Evolutionary conservation across 805 yeast species (phyloP), one percentile per base, ranked within the genome.

Genomic region (Saturnispora sekii): DNA sequence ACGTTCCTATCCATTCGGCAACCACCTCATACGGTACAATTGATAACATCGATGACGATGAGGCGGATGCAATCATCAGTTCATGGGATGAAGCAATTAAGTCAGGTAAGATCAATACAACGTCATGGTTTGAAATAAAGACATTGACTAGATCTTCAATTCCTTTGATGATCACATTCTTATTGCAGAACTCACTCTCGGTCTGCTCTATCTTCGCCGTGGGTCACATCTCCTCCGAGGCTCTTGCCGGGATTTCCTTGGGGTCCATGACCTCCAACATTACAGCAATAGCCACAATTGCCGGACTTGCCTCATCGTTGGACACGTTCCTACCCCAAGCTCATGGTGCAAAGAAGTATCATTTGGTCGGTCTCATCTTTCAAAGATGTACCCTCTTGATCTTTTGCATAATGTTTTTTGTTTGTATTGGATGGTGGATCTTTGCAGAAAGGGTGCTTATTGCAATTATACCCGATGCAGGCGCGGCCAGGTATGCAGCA

Each of bases 281-380:
- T 44, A 72, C 83, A 3, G 89, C 86, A 1, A 74, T 81, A 49
- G 84, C 87, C 32, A 72, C 82, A 10, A 79, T 84, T 51, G 84
- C 82, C 53, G 93, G 90, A 10, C 72, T 82, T 2, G 77, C 87
- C n/a, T 82, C 93, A 0, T 77, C 87, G 46, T 68, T 84, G 44
- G 90, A 83, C 55, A 84, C 90, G 0, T 68, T 84, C 32, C 77
- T 89, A 58, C 83, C 89, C 2, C 90, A 84, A 60, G 82, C 89
- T 1, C 82, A 68, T 56, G 90, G 93, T 16, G 74, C 85, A 28
- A 71, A 72, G 42, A 82, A 81, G 52, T 74, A 67, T 57, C 73
- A 72, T 51, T 55, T 72, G 47, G 90, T 84, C 16, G 93, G 93
- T 0, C 62, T 81, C 16, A 76, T 82, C 46, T 76, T 80, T 52